phyloP scores from a whole-genome alignment of 2,329 filamentous ascomycete species.

The Lachnellula arida region DNA sequence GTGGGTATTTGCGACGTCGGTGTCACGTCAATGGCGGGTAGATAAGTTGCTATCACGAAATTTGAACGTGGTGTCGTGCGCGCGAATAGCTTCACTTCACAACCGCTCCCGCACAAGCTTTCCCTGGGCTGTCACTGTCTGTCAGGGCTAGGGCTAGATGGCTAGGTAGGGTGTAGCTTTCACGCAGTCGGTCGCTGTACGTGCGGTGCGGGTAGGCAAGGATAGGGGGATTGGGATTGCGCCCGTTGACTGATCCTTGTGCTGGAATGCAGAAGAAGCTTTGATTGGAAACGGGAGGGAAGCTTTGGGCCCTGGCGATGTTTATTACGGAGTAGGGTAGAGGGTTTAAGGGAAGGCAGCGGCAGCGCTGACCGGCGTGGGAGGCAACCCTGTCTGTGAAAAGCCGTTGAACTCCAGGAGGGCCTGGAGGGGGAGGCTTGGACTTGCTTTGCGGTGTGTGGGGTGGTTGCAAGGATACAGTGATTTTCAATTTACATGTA shows the following conservation, averaged over 20 bases:
- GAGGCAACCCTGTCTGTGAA: no score
- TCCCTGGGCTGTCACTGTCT: no score
- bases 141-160: no score
- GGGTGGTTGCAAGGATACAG: no score
- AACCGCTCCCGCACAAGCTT: background rate
- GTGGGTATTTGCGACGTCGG: conserved; percentile 4
- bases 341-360: no score
- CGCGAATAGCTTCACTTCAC: conserved; percentile 22
- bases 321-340: no score
- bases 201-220: conserved; percentile 18
- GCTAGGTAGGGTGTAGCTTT: conserved; percentile 9
- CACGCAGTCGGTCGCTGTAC: conserved; percentile 13
- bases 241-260: conserved; percentile 20
- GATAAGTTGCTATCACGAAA: background rate
- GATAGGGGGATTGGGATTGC: conserved; percentile 16
- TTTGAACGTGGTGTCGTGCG: background rate
- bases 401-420: no score
- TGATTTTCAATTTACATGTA: background rate
- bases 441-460: no score
- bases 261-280: conserved; percentile 17
- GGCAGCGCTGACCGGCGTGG: no score
- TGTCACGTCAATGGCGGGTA: conserved; percentile 13
- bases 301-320: no score
- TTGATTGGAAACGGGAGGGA: conserved; percentile 9
- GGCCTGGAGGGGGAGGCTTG: no score